These are phyloP conservation scores for Talaromyces sp. DNA, from an alignment of 2,329 filamentous ascomycete genomes.

Conservation along the genomic window DNA sequence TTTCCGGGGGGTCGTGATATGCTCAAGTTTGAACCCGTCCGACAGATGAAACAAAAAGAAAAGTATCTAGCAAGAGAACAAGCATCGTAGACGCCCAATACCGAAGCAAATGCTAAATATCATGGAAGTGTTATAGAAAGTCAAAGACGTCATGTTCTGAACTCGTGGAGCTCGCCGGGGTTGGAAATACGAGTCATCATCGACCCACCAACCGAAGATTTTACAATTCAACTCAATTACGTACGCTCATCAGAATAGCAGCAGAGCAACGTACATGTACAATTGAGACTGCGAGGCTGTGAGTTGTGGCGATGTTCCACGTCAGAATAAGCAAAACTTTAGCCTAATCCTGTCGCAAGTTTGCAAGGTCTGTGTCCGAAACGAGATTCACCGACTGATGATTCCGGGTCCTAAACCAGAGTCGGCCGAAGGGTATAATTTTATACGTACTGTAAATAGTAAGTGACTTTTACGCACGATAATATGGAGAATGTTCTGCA, in stretches of 20 bases:
- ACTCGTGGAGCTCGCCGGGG: neutral
- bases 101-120: neutral
- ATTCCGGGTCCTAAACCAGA: neutral
- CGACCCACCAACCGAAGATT: neutral
- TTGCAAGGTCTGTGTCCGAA: neutral
- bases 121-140: neutral
- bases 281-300: neutral
- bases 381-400: neutral
- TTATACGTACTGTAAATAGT: too few relatives aligned
- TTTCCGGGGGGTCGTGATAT: too few relatives aligned
- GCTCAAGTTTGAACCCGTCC: too few relatives aligned
- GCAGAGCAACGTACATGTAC: neutral
- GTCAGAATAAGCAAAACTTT: neutral
- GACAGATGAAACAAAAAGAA: too few relatives aligned
- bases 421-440: neutral
- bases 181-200: slow-evolving; percentile 7
- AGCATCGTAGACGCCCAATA: neutral
- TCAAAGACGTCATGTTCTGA: slow-evolving; percentile 4
- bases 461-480: too few relatives aligned
- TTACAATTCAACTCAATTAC: neutral
- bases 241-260: neutral
- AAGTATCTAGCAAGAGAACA: neutral
- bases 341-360: neutral
- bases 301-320: neutral
- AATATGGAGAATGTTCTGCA: neutral